Conservation (phyloP, 2,329 filamentous ascomycete species). For the Aspergillus pseudoterreus region DNA sequence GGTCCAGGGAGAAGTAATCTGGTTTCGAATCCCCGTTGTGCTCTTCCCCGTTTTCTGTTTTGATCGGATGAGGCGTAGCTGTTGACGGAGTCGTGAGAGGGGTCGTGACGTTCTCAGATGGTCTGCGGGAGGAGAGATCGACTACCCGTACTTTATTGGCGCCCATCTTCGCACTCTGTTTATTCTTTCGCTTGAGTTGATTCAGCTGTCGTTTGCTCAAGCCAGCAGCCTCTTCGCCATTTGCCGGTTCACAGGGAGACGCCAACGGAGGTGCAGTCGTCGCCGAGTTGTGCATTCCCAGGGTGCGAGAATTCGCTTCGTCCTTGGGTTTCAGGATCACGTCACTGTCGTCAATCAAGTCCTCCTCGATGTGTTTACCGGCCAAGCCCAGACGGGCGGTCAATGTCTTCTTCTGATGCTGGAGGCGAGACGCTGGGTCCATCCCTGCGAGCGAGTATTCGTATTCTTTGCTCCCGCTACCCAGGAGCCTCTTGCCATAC, state of each 20-base stretch:
- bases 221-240: slow-evolving; percentile 59
- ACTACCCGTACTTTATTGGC: slow-evolving; percentile 87
- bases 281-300: not conserved
- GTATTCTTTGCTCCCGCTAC: slow-evolving; percentile 74
- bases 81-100: slow-evolving; percentile 49
- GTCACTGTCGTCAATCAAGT: slow-evolving; percentile 66
- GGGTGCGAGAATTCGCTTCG: slow-evolving; percentile 45
- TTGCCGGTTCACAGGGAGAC: slow-evolving; percentile 49
- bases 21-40: slow-evolving; percentile 60
- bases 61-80: slow-evolving; percentile 55
- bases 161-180: slow-evolving; percentile 82
- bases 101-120: slow-evolving; percentile 62
- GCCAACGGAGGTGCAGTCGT: slow-evolving; percentile 35
- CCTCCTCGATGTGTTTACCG: slow-evolving; percentile 80
- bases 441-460: slow-evolving; percentile 80
- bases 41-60: slow-evolving; percentile 57
- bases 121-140: slow-evolving; percentile 70
- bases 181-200: slow-evolving; percentile 88
- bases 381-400: slow-evolving; percentile 76
- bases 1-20: slow-evolving; percentile 90
- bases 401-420: slow-evolving; percentile 86
- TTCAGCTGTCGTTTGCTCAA: slow-evolving; percentile 93
- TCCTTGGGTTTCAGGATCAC: slow-evolving; percentile 49
- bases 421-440: slow-evolving; percentile 74
- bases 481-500: slow-evolving; percentile 77